Base-by-base conservation (phyloP, 2,329 filamentous ascomycete genomes). In the Onygenales sp. region DNA sequence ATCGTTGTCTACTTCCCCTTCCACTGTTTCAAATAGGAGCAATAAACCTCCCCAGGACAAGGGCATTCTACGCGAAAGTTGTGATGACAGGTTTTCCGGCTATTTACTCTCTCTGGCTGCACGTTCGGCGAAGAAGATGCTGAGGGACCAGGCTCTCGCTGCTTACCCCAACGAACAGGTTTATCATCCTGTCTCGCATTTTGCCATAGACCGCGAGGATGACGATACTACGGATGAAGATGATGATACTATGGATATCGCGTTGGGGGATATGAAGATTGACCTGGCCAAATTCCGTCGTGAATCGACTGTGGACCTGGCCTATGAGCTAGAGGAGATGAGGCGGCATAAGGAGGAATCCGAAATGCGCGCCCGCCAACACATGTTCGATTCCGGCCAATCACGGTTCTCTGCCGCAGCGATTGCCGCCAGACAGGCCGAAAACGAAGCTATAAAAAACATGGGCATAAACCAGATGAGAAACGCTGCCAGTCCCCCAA, bases 281-380 rank as follows among this genome's bases (percentile, higher is more conserved):
- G 61, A 67, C 53, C 55, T 63, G 36, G 40, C 60, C 33, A 64
- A 63, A 17, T 72, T 69, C 48, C 64, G 72, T 49, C 67, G 74
- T 36, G 68, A 72, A 44, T 76, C 74, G 2, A 70, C 70, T 21
- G 66, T 66, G 21, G 74, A 76, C 57, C 57, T 81, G 3, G 73
- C 80, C 54, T 92, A 87, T 84, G 88, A 89, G 65, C 77, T 93
- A 63, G 80, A 84, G 62, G 85, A 89, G 61, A 87, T 93, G 86
- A 86, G 88, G 60, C 80, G 84, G 61, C 86, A 92, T 68, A 86
- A 84, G 50, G 82, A 88, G 60, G 76, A 84, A 61, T 67, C 84
- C 48, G 77, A 83, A 59, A 75, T 69, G 65, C 62, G 66, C 59
- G 59, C 67, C 53, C 61, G 65, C 46, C 61, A 67, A 53, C 47